phyloP scores from a whole-genome alignment of 768 basidiomycete species.

The Auriscalpium vulgare region DNA sequence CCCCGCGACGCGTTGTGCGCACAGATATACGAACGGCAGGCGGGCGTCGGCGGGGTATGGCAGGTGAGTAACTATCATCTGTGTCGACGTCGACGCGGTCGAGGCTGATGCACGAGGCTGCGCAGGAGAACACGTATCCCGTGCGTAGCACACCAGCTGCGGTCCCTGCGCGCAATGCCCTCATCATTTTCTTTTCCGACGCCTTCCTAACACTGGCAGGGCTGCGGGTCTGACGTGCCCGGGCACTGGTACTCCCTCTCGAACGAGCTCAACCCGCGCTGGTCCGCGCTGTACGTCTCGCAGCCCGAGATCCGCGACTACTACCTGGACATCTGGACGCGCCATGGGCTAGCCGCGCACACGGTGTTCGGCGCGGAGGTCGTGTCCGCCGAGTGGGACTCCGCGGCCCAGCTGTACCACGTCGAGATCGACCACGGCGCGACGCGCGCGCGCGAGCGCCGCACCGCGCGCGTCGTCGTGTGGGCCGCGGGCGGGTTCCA shows the following conservation, averaged over 20 bases:
- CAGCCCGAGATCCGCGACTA: conserved; percentile 25
- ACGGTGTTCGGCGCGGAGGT: conserved; percentile 23
- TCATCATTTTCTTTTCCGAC: not conserved
- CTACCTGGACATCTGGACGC: conserved; percentile 15
- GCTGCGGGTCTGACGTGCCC: conserved; percentile 21
- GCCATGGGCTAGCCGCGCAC: conserved; percentile 15
- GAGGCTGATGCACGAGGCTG: not conserved
- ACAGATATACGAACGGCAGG: conserved; percentile 27
- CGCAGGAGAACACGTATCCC: conserved; percentile 21
- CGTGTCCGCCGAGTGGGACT: conserved; percentile 23
- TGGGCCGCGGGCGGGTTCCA: conserved; percentile 22
- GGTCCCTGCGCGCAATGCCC: not conserved
- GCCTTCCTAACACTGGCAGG: conserved; percentile 8
- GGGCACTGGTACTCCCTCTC: conserved; percentile 23
- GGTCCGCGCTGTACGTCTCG: conserved; percentile 16
- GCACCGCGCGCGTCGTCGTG: conserved; percentile 21
- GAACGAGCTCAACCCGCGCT: conserved; percentile 19
- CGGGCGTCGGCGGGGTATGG: conserved; percentile 23
- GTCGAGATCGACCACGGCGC: conserved; percentile 17
- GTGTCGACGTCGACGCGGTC: not conserved
- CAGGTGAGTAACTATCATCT: conserved; percentile 6
- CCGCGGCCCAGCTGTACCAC: conserved; percentile 15
- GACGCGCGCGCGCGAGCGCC: not conserved
- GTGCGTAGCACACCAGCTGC: conserved; percentile 7
- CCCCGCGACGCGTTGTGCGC: not conserved